These are phyloP conservation scores for Arthrobotrys pseudoclavata DNA, from an alignment of 2,329 filamentous ascomycete species.

Conservation along the genomic window DNA sequence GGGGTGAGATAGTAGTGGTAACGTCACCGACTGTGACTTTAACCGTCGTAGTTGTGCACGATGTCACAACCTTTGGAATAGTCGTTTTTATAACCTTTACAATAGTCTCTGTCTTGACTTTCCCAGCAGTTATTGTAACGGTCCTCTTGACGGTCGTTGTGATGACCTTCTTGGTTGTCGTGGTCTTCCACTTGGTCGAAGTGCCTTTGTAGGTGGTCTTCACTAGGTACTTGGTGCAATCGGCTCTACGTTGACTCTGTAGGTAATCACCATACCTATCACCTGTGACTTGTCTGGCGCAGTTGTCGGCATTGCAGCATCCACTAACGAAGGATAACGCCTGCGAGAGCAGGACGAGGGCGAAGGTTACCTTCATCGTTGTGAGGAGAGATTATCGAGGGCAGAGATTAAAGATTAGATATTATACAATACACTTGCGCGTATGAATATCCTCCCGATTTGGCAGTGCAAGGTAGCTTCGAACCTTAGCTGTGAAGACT, in stretches of 20 bases:
- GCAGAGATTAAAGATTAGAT: slow-evolving; percentile 45
- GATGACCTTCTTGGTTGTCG: slow-evolving; percentile 13
- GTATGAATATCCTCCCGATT: slow-evolving; percentile 46
- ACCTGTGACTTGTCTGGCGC: slow-evolving; percentile 19
- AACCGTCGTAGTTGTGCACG: slow-evolving; percentile 13
- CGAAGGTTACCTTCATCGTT: slow-evolving; percentile 45
- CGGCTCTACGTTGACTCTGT: slow-evolving; percentile 6
- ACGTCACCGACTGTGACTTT: background rate
- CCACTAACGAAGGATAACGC: slow-evolving; percentile 32
- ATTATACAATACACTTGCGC: slow-evolving; percentile 36
- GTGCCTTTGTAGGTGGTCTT: slow-evolving; percentile 27
- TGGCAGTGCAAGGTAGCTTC: slow-evolving; percentile 19
- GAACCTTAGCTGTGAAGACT: slow-evolving; percentile 36
- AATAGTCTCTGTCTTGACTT: slow-evolving; percentile 2
- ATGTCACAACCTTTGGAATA: background rate
- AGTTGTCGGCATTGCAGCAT: slow-evolving; percentile 33
- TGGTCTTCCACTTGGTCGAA: slow-evolving; percentile 34
- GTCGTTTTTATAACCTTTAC: slow-evolving; percentile 5
- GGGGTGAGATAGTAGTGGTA: slow-evolving; percentile 2
- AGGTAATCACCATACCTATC: slow-evolving; percentile 19
- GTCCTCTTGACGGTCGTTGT: slow-evolving; percentile 5
- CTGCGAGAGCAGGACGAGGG: slow-evolving; percentile 30
- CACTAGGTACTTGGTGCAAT: slow-evolving; percentile 24
- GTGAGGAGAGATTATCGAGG: slow-evolving; percentile 26
- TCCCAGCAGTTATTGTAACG: slow-evolving; percentile 2